Evolutionary conservation across 805 yeast genomes (phyloP), one percentile per base, ranked within the genome.

Genomic region (Candida ulmi): DNA sequence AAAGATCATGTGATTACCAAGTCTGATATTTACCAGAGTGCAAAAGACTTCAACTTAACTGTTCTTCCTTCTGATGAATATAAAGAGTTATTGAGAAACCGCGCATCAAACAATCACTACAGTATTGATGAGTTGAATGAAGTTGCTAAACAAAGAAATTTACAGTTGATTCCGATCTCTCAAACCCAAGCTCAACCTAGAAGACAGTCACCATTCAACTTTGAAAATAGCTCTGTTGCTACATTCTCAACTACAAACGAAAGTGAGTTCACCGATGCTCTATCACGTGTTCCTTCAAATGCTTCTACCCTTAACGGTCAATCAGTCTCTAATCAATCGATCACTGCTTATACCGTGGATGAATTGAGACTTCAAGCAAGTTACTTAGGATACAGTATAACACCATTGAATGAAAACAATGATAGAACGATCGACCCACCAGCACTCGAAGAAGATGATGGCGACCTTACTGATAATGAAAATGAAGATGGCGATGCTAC

Each of bases 61-160:
- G 68, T 74, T 1, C 45, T 74, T 32, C 66, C 77, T 2, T 46
- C 56, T 6, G 74, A 68, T 0, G 78, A 72, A 40, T 72, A 69
- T 46, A 58, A 55, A 35, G 39, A 51, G 2, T 48, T 71, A 17
- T 43, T 68, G 36, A 59, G 55, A 31, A 57, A 50, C 15, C 56
- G 52, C 35, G 45, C 44, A 34, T 29, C 29, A 17, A 43, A 41
- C 16, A 52, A 52, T n/a, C 49, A 49, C 5, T 21, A 57, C 17
- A 47, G 59, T 9, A 55, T 56, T 35, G 65, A 57, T 2, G 61
- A 57, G 13, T 38, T 69, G 16, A 53, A 57, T 33, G 48, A 51
- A 16, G 51, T 55, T 33, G 74, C 74, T 3, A 49, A 51, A 15
- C 55, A 52, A 11, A 50, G 64, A 23, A 66, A 68, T 11, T 54